phyloP scores from a whole-genome alignment of 225 moss, liverwort and hornwort genomes.

The Marchantia paleacea region DNA sequence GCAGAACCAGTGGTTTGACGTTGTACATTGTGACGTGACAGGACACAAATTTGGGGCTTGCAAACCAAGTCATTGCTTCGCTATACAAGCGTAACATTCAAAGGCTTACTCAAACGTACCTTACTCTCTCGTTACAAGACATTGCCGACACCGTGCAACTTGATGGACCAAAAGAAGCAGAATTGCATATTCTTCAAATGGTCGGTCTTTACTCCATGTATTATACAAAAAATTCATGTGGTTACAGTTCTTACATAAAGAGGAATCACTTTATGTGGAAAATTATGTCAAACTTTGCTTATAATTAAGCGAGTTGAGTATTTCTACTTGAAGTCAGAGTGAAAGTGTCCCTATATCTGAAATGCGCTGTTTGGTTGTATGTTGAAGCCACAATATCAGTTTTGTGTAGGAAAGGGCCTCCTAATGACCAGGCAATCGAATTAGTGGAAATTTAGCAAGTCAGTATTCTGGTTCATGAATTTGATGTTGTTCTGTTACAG shows the following conservation, averaged over 20 bases:
- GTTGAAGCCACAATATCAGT: neutral
- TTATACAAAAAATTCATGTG: neutral
- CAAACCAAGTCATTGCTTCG: constrained; percentile 94
- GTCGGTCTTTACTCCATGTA: constrained; percentile 30
- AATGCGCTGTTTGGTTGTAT: neutral
- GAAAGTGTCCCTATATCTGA: neutral
- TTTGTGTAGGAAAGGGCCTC: no score
- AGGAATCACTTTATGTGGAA: neutral
- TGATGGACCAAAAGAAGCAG: constrained; percentile 91
- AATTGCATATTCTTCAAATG: constrained; percentile 97
- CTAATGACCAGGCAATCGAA: no score
- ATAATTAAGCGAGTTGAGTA: neutral
- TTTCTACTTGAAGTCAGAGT: neutral
- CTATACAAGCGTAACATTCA: constrained; percentile 98
- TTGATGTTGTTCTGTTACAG: constrained; percentile 25
- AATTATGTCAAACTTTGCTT: neutral
- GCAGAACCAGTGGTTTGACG: neutral
- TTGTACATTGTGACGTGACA: constrained; percentile 32
- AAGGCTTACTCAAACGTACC: constrained; percentile 97
- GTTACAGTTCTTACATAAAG: neutral
- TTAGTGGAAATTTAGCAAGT: no score
- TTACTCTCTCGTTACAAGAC: constrained; percentile 95
- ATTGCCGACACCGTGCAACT: constrained; percentile 95
- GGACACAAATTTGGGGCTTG: constrained; percentile 98
- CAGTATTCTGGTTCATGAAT: no score